A percentile compares a stretch with the other conserved stretches of the same genome.
phyloP scores from a whole-genome alignment of 805 yeast species.

The Tetrapisispora nanseiensis region DNA sequence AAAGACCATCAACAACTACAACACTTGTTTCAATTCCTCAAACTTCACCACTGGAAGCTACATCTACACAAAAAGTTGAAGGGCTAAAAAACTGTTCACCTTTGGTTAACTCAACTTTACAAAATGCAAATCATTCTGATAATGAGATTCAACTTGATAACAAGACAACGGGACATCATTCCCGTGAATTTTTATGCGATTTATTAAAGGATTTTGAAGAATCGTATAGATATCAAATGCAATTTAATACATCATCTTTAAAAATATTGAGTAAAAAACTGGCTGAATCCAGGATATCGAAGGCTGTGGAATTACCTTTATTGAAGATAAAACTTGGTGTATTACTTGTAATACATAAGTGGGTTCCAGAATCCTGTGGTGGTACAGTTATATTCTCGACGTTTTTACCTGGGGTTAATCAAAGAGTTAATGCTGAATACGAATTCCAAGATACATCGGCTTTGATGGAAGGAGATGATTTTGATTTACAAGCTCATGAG shows the following conservation, averaged over 20 bases:
- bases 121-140: not conserved
- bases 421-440: not conserved
- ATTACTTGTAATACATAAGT: conserved; percentile 21
- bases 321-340: conserved; percentile 19
- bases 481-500: conserved; percentile 4
- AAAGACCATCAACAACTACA: not conserved
- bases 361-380: conserved; percentile 26
- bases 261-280: conserved; percentile 19
- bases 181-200: conserved; percentile 18
- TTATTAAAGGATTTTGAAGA: conserved; percentile 19
- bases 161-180: not conserved
- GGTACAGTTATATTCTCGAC: conserved; percentile 26
- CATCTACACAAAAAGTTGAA: not conserved
- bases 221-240: conserved; percentile 16
- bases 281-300: conserved; percentile 19
- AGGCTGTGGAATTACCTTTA: conserved; percentile 21
- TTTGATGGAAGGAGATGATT: conserved; percentile 7
- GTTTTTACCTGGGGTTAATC: conserved; percentile 13
- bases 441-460: conserved; percentile 1
- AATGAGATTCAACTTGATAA: not conserved
- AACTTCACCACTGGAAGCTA: not conserved
- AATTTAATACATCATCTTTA: conserved; percentile 18
- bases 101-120: not conserved
- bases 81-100: not conserved
- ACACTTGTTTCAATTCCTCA: not conserved